Evolutionary conservation across 208 protist genomes (phyloP).

Genomic region (Leishmania guyanensis): DNA sequence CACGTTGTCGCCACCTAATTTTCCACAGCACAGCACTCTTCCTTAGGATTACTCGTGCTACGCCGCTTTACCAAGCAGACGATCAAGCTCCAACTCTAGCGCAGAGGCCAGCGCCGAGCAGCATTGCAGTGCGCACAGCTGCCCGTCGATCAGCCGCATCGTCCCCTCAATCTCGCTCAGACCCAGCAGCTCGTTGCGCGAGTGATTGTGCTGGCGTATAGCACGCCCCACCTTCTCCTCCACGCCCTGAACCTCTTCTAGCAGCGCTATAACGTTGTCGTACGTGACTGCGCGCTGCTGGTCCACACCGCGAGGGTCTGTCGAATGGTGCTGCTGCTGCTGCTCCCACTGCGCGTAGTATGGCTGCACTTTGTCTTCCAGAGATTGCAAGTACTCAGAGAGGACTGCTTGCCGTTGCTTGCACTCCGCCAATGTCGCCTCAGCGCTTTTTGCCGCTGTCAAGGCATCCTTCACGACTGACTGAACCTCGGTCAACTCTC

Average conservation of each 20-base stretch:
- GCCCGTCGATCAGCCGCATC: conserved; percentile 59
- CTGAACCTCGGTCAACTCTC: conserved; percentile 53
- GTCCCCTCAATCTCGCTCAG: conserved; percentile 52
- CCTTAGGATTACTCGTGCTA: neutral
- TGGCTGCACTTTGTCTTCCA: conserved; percentile 74
- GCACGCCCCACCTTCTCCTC: conserved; percentile 49
- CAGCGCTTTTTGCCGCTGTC: conserved; percentile 49
- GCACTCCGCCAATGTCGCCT: conserved; percentile 42
- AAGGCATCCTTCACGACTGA: conserved; percentile 56
- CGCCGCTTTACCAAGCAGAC: conserved; percentile 48
- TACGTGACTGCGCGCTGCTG: conserved; percentile 50
- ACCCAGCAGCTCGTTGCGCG: conserved; percentile 37
- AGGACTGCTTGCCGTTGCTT: conserved; percentile 59
- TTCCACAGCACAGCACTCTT: neutral
- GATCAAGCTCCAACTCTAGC: conserved; percentile 65
- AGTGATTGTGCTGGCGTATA: conserved; percentile 66
- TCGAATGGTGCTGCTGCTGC: conserved; percentile 19
- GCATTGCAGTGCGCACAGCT: conserved; percentile 62
- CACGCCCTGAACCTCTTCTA: conserved; percentile 68
- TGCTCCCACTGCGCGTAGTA: conserved; percentile 45
- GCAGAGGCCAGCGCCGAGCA: conserved; percentile 47
- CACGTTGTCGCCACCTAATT: neutral
- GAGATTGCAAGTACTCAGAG: conserved; percentile 48
- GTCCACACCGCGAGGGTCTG: conserved; percentile 32
- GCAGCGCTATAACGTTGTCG: conserved; percentile 57